Base-by-base conservation (phyloP, 345 rosid genomes). In the Streptanthus diversifolius region DNA sequence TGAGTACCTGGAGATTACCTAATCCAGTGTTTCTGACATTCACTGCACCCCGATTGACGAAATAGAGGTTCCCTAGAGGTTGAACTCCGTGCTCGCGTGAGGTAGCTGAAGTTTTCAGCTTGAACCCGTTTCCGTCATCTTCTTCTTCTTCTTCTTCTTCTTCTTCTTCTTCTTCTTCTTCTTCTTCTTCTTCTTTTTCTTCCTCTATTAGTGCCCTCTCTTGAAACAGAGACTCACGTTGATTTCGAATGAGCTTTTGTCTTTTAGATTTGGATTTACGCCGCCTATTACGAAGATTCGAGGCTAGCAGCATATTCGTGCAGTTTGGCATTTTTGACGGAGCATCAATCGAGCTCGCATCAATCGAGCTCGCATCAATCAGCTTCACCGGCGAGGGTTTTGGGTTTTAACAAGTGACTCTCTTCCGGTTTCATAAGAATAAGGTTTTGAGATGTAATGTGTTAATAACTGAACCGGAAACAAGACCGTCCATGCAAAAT, bases 1-100 rank as follows among this genome's bases (percentile, higher is more conserved):
- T 79, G 9, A 91, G 75, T 22, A 18, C 64, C 25, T 81, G 89
- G 73, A 91, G 89, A 78, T 80, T 82, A 83, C 97, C 99, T 64
- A 95, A 78, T 7, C 97, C 97, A 8, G 86, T 83, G 81, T 87
- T 87, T 72, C 99, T 81, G 0, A 88, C 88, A 65, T 91, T 95
- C 30, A 80, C 37, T 0, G 85, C 77, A 51, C 82, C 82, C 0
- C 83, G 77, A 69, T 62, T 84, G 59, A 88, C 44, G 65, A 91
- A 75, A 76, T 83, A 89, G 4, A 91, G 83, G 74, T 95, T 95
- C 1, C 99, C 97, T 13, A 95, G 82, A 7, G 99, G 99, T 71
- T 90, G 96, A 44, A 91, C 96, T 18, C 96, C 87, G 70, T 90
- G 83, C 17, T 77, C 58, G 47, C 80, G 78, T 14, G 91, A 84